phyloP scores from a whole-genome alignment of 345 rosid species.

The Syzygium aqueum region DNA sequence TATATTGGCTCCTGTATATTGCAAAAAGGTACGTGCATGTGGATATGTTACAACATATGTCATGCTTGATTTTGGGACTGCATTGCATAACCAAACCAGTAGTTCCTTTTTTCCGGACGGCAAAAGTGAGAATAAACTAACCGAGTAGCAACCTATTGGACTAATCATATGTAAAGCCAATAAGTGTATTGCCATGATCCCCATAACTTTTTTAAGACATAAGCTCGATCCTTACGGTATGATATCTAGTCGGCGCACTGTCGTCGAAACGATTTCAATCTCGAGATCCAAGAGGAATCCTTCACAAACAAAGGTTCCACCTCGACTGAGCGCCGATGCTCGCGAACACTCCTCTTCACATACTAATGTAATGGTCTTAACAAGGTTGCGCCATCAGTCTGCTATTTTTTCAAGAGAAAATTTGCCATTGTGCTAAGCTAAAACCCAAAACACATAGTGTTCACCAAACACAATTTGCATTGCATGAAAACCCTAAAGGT shows the following conservation, averaged over 20 bases:
- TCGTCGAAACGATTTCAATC: not conserved
- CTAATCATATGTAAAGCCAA: not conserved
- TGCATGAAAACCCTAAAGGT: not conserved
- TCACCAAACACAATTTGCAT: not conserved
- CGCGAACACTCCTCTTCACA: not conserved
- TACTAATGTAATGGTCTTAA: not conserved
- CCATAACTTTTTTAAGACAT: not conserved
- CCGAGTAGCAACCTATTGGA: not conserved
- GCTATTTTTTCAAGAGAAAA: not conserved
- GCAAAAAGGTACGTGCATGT: no score
- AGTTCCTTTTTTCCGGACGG: not conserved
- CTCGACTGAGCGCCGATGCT: not conserved
- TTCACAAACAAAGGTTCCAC: not conserved
- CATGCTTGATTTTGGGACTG: no score
- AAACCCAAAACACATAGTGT: not conserved
- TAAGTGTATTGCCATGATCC: no score
- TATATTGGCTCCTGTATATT: not conserved
- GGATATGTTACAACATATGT: no score
- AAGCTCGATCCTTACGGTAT: not conserved
- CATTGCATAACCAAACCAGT: no score
- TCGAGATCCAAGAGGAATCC: not conserved
- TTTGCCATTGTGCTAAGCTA: not conserved
- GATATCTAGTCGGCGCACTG: not conserved
- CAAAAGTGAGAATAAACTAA: not conserved
- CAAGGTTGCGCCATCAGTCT: not conserved